These are phyloP conservation scores for Penicillium odoratum DNA, from an alignment of 495 filamentous ascomycete genomes.

Conservation along the genomic window DNA sequence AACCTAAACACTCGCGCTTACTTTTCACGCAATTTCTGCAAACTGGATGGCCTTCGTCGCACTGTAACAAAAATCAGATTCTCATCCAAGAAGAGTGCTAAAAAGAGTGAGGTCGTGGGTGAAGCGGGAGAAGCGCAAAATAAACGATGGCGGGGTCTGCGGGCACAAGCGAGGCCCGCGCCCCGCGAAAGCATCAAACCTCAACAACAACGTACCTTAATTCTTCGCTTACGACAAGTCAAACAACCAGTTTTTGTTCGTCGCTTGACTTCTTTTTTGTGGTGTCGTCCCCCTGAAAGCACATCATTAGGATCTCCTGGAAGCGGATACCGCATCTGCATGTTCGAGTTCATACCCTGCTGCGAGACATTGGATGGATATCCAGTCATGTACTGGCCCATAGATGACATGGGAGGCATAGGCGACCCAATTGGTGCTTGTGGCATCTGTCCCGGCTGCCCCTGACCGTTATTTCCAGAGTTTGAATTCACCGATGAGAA, in stretches of 20 bases:
- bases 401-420: conserved; percentile 44
- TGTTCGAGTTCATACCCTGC: conserved; percentile 37
- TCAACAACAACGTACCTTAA: conserved; percentile 78
- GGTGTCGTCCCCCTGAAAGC: conserved; percentile 78
- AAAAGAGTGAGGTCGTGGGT: conserved; percentile 21
- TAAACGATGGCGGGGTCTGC: conserved; percentile 44
- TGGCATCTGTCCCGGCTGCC: conserved; percentile 39
- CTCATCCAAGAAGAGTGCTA: conserved; percentile 15
- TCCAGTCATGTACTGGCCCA: conserved; percentile 47
- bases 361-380: conserved; percentile 41
- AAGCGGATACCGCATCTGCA: conserved; percentile 46
- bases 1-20: conserved; percentile 94
- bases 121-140: conserved; percentile 25
- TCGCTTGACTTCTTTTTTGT: conserved; percentile 99
- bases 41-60: conserved; percentile 91
- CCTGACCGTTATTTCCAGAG: conserved; percentile 28
- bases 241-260: conserved; percentile 97
- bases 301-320: conserved; percentile 55
- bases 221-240: conserved; percentile 94
- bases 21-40: conserved; percentile 98
- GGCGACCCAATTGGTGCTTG: conserved; percentile 49
- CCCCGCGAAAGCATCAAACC: conserved; percentile 40
- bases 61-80: conserved; percentile 54
- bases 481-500: conserved; percentile 29
- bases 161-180: conserved; percentile 50